phyloP scores from a whole-genome alignment of 1,139 yeast genomes.

The Geotrichum fermentans region DNA sequence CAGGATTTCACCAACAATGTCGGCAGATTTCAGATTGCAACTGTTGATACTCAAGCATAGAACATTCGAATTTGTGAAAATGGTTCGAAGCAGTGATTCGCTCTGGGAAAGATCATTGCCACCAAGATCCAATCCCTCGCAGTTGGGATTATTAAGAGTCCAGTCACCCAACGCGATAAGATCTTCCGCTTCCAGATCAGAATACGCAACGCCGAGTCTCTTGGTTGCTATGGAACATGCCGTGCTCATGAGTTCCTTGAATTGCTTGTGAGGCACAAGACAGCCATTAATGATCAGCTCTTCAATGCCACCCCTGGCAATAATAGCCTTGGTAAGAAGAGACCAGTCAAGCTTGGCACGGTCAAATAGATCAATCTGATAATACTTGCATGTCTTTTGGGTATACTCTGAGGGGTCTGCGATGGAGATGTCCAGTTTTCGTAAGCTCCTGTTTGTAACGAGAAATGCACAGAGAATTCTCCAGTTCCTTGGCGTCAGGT shows the following conservation, averaged over 20 bases:
- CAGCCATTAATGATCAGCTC: slow-evolving; percentile 83
- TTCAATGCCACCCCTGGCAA: slow-evolving; percentile 65
- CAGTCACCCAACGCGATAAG: slow-evolving; percentile 55
- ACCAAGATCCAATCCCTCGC: slow-evolving; percentile 81
- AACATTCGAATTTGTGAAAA: slow-evolving; percentile 31
- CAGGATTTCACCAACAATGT: slow-evolving; percentile 52
- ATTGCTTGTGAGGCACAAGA: slow-evolving; percentile 48
- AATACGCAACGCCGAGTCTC: slow-evolving; percentile 73
- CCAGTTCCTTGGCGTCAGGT: slow-evolving; percentile 72
- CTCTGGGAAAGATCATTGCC: slow-evolving; percentile 36
- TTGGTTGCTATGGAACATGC: slow-evolving; percentile 56
- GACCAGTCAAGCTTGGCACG: slow-evolving; percentile 77
- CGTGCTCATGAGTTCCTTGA: slow-evolving; percentile 46
- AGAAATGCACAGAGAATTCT: slow-evolving; percentile 65
- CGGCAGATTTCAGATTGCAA: slow-evolving; percentile 52
- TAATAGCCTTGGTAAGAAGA: slow-evolving; percentile 56
- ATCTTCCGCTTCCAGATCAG: slow-evolving; percentile 56
- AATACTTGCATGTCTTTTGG: slow-evolving; percentile 18
- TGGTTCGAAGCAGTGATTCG: slow-evolving; percentile 21
- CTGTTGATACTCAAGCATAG: slow-evolving; percentile 67
- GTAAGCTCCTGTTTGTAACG: slow-evolving; percentile 51
- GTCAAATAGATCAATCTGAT: slow-evolving; percentile 33
- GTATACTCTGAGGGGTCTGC: slow-evolving; percentile 13
- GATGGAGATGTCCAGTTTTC: slow-evolving; percentile 51
- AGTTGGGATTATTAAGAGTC: slow-evolving; percentile 51